A percentile compares a stretch with the other conserved stretches of the same genome.
Evolutionary conservation across 2,329 filamentous ascomycete genomes (phyloP).

Genomic region (Fusarium dlaminii): DNA sequence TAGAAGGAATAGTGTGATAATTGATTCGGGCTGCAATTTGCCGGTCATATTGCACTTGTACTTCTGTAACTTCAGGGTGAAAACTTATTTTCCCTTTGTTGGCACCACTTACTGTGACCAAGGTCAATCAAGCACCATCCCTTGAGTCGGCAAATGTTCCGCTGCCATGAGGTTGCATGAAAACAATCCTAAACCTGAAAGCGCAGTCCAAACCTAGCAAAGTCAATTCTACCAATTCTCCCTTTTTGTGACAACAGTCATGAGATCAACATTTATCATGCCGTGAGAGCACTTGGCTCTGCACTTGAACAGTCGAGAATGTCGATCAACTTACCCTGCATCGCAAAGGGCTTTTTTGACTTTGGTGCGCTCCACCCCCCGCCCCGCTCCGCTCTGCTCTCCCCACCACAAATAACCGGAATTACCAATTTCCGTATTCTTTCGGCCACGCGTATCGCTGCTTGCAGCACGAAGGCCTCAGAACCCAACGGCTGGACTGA

Average conservation of each 20-base stretch:
- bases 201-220: not conserved
- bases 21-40: no score
- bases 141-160: not conserved
- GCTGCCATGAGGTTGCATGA: not conserved
- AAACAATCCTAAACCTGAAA: not conserved
- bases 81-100: fast-evolving
- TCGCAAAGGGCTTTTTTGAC: not conserved
- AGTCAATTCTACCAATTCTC: not conserved
- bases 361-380: not conserved
- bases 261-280: not conserved
- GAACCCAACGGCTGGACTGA: not conserved
- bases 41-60: not conserved
- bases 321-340: not conserved
- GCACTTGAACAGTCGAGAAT: not conserved
- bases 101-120: fast-evolving
- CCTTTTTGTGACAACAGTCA: not conserved
- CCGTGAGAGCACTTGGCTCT: no score
- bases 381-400: no score
- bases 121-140: fast-evolving
- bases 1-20: not conserved
- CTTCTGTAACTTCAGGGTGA: not conserved
- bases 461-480: not conserved
- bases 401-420: not conserved
- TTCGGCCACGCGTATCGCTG: not conserved
- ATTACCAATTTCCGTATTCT: not conserved